A percentile compares a stretch with the other conserved stretches of the same genome.
phyloP scores from a whole-genome alignment of 345 rosid species.

The Aquilaria malaccensis region DNA sequence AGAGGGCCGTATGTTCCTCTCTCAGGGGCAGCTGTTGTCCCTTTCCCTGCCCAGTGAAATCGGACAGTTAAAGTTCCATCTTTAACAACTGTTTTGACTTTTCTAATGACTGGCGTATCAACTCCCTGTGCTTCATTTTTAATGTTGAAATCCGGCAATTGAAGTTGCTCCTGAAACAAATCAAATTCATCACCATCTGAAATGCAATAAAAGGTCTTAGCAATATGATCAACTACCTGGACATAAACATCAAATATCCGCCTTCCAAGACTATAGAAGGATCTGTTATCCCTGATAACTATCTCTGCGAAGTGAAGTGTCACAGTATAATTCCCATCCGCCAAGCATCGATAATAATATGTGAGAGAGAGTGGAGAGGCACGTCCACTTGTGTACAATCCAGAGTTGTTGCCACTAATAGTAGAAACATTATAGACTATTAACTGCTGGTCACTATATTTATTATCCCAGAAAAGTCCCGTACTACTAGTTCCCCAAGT shows the following conservation, averaged over 20 bases:
- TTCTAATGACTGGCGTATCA: conserved; percentile 11
- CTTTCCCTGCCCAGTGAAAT: conserved; percentile 40
- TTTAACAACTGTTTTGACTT: conserved; percentile 19
- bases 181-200: not conserved
- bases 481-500: conserved; percentile 53
- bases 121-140: conserved; percentile 25
- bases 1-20: conserved; percentile 39
- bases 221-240: conserved; percentile 28
- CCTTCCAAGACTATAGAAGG: conserved; percentile 35
- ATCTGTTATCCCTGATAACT: conserved; percentile 28
- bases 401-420: conserved; percentile 8
- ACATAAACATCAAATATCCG: conserved; percentile 43
- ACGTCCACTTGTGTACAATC: conserved; percentile 41
- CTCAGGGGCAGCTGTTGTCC: conserved; percentile 26
- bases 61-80: conserved; percentile 29
- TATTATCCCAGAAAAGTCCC: conserved; percentile 44
- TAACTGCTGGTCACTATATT: not conserved
- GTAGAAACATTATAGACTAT: conserved; percentile 11
- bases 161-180: conserved; percentile 23
- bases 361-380: conserved; percentile 37
- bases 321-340: conserved; percentile 42
- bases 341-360: conserved; percentile 43
- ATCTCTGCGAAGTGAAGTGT: conserved; percentile 52
- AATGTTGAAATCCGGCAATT: conserved; percentile 25
- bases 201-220: not conserved